Conservation (phyloP, 2,329 filamentous ascomycete genomes). For the Penicillium sp. region DNA sequence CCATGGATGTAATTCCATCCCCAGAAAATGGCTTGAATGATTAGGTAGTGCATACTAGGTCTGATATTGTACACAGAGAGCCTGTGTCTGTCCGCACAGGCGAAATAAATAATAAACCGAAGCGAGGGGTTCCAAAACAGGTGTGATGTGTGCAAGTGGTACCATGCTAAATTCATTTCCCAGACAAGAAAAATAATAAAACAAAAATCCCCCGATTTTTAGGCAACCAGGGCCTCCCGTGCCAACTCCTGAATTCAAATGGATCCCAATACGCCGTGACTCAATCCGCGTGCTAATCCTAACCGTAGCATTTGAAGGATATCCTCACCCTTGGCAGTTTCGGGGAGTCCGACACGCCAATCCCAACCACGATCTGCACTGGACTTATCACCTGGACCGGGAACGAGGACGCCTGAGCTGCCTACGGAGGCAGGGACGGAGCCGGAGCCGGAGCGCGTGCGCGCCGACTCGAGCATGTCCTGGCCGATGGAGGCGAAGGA, state of each 20-base stretch:
- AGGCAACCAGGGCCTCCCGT: not conserved
- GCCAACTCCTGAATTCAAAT: not conserved
- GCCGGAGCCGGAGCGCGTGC: conserved; percentile 36
- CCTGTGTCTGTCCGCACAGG: not conserved
- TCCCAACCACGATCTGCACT: conserved; percentile 65
- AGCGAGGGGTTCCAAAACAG: not conserved
- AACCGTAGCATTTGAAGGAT: conserved; percentile 71
- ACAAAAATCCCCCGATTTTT: not conserved
- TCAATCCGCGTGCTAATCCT: conserved; percentile 70
- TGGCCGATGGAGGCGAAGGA: conserved; percentile 72
- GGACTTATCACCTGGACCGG: conserved; percentile 26
- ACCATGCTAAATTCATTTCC: conserved; percentile 2
- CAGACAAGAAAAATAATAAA: not conserved
- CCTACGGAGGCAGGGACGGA: conserved; percentile 48
- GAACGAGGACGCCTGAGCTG: conserved; percentile 53
- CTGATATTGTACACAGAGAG: conserved; percentile 3
- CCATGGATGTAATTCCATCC: not conserved
- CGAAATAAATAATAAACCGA: not conserved
- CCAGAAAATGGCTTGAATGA: not conserved
- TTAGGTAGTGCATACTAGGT: not conserved
- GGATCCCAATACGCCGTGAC: conserved; percentile 21
- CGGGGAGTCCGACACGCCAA: conserved; percentile 62
- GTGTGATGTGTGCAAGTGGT: not conserved
- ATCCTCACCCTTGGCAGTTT: conserved; percentile 62
- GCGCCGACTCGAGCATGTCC: conserved; percentile 60